Evolutionary conservation across 305 asterid genomes (phyloP).

Genomic region (Fraxinus greggii): DNA sequence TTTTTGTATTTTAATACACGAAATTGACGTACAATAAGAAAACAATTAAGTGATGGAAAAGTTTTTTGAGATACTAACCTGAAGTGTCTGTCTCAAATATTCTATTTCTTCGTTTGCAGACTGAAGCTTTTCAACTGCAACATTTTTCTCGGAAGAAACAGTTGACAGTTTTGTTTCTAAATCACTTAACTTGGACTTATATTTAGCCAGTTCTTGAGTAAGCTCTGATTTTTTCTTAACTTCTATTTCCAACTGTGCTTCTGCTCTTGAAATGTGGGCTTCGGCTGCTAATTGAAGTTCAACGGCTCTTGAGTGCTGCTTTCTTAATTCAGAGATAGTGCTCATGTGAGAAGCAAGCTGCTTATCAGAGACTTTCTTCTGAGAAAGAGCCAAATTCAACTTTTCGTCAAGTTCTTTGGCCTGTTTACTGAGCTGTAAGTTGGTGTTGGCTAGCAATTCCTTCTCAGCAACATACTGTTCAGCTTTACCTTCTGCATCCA

Average conservation of each 20-base stretch:
- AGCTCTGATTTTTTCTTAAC: slow-evolving; percentile 52
- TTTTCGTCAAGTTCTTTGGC: slow-evolving; percentile 60
- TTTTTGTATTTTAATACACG: too few species aligned
- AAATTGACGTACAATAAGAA: too few species aligned
- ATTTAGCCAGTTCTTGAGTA: slow-evolving; percentile 50
- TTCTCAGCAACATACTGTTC: slow-evolving; percentile 53
- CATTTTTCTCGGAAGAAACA: slow-evolving; percentile 53
- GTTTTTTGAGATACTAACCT: too few species aligned
- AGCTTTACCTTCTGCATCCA: slow-evolving; percentile 59
- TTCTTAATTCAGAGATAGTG: slow-evolving; percentile 62
- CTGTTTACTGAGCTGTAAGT: slow-evolving; percentile 46
- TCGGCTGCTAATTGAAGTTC: slow-evolving; percentile 59
- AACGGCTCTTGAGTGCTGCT: slow-evolving; percentile 54
- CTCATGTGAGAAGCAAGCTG: slow-evolving; percentile 56
- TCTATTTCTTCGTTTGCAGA: slow-evolving; percentile 50
- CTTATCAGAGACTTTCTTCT: slow-evolving; percentile 48
- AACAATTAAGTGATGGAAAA: too few species aligned
- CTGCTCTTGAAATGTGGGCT: slow-evolving; percentile 52
- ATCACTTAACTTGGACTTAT: slow-evolving; percentile 48
- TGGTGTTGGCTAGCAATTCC: slow-evolving; percentile 49
- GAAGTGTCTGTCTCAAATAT: slow-evolving; percentile 43
- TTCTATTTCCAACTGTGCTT: slow-evolving; percentile 51
- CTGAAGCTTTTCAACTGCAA: slow-evolving; percentile 40
- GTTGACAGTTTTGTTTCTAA: slow-evolving; percentile 40
- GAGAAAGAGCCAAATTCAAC: slow-evolving; percentile 38